These are phyloP conservation scores for Cinchona pubescens DNA, from an alignment of 257 asterid species.

Conservation along the genomic window DNA sequence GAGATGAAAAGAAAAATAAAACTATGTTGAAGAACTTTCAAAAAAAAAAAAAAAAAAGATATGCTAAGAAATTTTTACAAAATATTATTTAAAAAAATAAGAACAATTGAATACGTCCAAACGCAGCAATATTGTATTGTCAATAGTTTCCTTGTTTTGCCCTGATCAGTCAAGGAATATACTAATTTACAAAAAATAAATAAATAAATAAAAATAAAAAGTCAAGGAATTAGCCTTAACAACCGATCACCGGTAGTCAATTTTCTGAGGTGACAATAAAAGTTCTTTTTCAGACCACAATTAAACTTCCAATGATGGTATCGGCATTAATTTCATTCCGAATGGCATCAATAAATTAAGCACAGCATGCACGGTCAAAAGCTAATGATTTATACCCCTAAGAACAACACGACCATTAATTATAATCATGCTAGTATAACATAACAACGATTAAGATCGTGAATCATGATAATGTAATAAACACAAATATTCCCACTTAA, in stretches of 20 bases:
- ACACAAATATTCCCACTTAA: neutral
- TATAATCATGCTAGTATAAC: neutral
- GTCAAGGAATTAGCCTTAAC: neutral
- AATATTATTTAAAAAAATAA: no score
- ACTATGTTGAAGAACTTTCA: no score
- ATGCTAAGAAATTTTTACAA: no score
- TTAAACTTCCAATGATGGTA: neutral
- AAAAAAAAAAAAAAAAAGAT: no score
- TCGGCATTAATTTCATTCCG: neutral
- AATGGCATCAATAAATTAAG: neutral
- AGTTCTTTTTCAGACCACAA: neutral
- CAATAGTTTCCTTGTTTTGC: neutral
- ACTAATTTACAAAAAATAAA: no score
- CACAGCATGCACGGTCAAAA: neutral
- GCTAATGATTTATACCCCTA: slow-evolving; percentile 6
- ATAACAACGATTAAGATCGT: neutral
- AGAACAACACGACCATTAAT: slow-evolving; percentile 16
- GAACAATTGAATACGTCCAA: no score
- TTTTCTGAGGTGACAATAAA: no score
- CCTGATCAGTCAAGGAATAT: neutral
- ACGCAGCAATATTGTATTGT: neutral
- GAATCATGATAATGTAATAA: slow-evolving; percentile 8
- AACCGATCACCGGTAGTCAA: neutral
- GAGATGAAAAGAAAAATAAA: no score
- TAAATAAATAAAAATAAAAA: no score